Evolutionary conservation across 495 filamentous ascomycete species (phyloP).

Genomic region (Podospora appendiculata): DNA sequence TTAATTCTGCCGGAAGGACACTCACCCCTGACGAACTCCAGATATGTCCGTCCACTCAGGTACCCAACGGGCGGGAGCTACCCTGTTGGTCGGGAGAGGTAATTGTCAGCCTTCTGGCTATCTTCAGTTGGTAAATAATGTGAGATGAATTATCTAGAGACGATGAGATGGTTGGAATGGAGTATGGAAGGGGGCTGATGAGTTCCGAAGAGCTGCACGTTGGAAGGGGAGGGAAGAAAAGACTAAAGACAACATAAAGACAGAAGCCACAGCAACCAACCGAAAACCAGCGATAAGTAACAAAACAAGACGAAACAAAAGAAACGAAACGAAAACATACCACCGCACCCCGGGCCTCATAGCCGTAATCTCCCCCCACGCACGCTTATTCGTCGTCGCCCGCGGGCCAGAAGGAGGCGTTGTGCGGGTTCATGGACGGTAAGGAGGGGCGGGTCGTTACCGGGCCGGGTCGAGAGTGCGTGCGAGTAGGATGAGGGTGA

Average conservation of each 20-base stretch:
- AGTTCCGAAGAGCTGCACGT: no score
- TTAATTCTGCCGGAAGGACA: no score
- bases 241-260: no score
- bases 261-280: no score
- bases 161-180: no score
- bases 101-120: neutral
- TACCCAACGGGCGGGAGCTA: conserved; percentile 16
- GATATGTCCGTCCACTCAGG: conserved; percentile 17
- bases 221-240: no score
- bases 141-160: no score
- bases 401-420: conserved; percentile 25
- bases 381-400: conserved; percentile 53
- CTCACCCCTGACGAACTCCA: conserved; percentile 16
- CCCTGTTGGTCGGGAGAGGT: conserved; percentile 1
- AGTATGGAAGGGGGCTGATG: no score
- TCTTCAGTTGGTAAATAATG: no score
- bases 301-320: neutral
- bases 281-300: no score
- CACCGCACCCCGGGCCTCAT: conserved; percentile 13
- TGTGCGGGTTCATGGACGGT: conserved; percentile 10
- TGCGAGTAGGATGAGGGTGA: conserved; percentile 36
- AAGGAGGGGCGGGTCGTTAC: conserved; percentile 28
- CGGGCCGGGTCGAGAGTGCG: conserved; percentile 24
- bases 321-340: neutral
- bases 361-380: conserved; percentile 31